Evolutionary conservation across 768 basidiomycete species (phyloP), one percentile per base, ranked within the genome.

Genomic region (Suillus subalutaceus): DNA sequence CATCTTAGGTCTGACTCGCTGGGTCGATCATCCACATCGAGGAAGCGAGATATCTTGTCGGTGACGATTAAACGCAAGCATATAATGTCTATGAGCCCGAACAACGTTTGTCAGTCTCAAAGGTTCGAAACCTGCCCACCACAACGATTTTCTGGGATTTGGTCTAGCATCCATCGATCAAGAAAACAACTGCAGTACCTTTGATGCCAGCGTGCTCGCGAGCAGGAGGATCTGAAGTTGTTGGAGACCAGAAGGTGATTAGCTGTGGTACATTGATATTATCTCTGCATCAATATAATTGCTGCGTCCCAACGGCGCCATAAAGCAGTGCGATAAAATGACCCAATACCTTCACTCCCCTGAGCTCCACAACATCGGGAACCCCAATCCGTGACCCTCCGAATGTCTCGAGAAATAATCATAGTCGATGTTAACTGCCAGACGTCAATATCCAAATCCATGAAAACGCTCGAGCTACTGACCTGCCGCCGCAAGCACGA

Each of bases 361-460:
- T 2, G 77, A 72, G 35, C 64, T 64, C 74, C 75, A 69, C 23
- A 72, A 72, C 26, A 71, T 61, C 63, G 73, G 72, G 48, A 80
- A 63, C 18, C 80, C 74, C 57, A 74, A 69, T 15, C 80, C 79
- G 41, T 75, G 69, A 56, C 82, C 80, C 57, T 84, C 82, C 5
- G 92, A 92, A 78, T 93, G 91, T 40, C 90, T 83, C 16, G 91
- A 93, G 74, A 96, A 96, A 75, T 90, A 96, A 77, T 96, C 94
- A 68, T 93, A 92, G 74, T 96, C 94, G 66, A 94, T 86, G 73
- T 90, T 89, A 37, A 91, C 86, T 88, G 64, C 38, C 10, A 62
- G 9, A 63, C 52, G 44, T 56, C 64, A 60, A 53, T 53, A 65
- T 50, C 35, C 53, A 63, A 40, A 60, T 18, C 26, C 32, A 57